A percentile compares a stretch with the other conserved stretches of the same genome.
These are phyloP conservation scores for Phytopythium kandeliae DNA, from an alignment of 352 stramenopile species.

Conservation along the genomic window DNA sequence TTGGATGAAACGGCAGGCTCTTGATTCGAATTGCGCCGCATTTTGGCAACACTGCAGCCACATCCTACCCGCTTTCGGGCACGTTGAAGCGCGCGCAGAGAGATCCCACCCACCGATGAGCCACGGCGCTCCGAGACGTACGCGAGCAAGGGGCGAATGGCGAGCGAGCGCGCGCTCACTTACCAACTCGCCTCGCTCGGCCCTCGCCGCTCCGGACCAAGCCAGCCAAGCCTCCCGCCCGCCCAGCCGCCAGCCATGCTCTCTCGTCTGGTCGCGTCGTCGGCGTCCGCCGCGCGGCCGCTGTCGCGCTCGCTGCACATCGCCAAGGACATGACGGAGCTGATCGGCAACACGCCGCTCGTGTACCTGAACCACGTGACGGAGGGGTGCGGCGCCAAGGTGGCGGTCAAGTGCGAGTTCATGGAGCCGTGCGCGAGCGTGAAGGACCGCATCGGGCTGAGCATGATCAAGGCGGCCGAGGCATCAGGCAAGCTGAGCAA, in stretches of 20 bases:
- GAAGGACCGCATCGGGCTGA: constrained; percentile 84
- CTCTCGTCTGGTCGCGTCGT: constrained; percentile 3
- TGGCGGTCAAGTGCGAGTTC: constrained; percentile 89
- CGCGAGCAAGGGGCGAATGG: too few species aligned
- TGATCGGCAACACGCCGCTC: constrained; percentile 94
- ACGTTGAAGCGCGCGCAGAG: background rate
- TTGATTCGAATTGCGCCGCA: too few species aligned
- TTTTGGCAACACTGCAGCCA: too few species aligned
- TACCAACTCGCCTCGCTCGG: background rate
- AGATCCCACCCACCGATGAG: background rate
- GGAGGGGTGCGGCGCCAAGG: constrained; percentile 72
- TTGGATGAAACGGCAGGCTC: too few species aligned
- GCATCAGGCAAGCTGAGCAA: constrained; percentile 58
- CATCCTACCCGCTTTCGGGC: background rate
- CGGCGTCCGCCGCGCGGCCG: constrained; percentile 10
- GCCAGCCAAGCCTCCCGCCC: constrained; percentile 18
- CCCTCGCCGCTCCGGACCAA: background rate
- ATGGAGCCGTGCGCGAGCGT: constrained; percentile 86
- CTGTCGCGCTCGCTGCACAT: constrained; percentile 59
- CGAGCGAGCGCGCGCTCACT: too few species aligned
- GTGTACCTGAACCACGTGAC: constrained; percentile 89
- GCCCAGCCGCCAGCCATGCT: too few species aligned
- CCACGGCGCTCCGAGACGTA: too few species aligned
- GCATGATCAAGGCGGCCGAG: constrained; percentile 82
- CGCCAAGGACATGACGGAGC: constrained; percentile 91